Percentiles rank a stretch among this genome's conserved stretches.
phyloP scores from a whole-genome alignment of 2,329 filamentous ascomycete genomes.

The Trichoderma sp. region DNA sequence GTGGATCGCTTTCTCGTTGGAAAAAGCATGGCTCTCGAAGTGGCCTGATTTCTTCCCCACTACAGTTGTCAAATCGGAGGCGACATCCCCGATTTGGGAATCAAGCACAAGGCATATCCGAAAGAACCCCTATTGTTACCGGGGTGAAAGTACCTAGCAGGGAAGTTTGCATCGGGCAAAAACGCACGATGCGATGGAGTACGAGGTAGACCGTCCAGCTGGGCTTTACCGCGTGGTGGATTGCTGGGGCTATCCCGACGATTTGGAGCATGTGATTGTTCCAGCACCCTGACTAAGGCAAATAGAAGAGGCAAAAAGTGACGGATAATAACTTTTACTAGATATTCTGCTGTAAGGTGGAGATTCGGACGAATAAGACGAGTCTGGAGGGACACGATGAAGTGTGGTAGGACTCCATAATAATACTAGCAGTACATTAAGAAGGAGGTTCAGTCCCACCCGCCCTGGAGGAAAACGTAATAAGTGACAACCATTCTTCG shows the following conservation, averaged over 20 bases:
- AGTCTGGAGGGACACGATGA: neutral
- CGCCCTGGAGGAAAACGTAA: neutral
- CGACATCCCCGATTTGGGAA: constrained; percentile 12
- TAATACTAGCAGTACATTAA: neutral
- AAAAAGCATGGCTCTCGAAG: constrained; percentile 2
- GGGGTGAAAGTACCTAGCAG: neutral
- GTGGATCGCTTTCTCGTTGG: neutral
- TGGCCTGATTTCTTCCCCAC: constrained; percentile 18
- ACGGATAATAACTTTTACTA: neutral
- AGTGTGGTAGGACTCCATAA: neutral
- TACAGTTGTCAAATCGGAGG: constrained; percentile 13
- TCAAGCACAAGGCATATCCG: neutral
- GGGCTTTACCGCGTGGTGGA: neutral
- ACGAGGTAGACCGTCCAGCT: neutral
- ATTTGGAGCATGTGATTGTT: neutral
- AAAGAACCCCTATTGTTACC: neutral
- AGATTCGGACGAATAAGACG: neutral
- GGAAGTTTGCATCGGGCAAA: neutral
- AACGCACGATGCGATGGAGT: neutral
- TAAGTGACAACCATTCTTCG: neutral
- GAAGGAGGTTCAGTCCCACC: neutral
- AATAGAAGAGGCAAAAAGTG: neutral
- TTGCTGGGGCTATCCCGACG: neutral
- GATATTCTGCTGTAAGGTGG: neutral
- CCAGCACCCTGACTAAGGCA: neutral